Conservation (phyloP, 2,329 filamentous ascomycete genomes). For the Shiraia bambusicola region DNA sequence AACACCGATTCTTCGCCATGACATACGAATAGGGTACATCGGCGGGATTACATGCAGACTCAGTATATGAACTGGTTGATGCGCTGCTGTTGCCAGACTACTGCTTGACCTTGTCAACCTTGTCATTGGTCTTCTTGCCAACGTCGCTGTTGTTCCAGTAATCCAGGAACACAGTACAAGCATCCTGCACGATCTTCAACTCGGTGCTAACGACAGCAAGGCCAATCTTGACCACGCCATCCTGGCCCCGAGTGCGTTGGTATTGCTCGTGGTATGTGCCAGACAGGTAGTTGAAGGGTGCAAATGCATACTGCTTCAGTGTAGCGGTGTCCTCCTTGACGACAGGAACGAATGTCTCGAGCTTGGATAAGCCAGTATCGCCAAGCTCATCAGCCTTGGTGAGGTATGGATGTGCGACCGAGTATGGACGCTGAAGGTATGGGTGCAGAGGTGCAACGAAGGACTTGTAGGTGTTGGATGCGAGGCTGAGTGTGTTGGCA, state of each 20-base stretch:
- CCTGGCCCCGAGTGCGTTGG: slow-evolving; percentile 40
- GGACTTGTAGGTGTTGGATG: slow-evolving; percentile 72
- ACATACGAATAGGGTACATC: too few species aligned
- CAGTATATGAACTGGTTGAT: too few species aligned
- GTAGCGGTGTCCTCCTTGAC: slow-evolving; percentile 54
- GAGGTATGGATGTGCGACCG: slow-evolving; percentile 82
- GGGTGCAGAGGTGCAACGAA: slow-evolving; percentile 77
- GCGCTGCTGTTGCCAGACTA: slow-evolving; percentile 10
- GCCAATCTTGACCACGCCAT: slow-evolving; percentile 39
- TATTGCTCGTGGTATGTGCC: slow-evolving; percentile 44
- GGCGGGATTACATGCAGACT: too few species aligned
- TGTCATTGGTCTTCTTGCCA: slow-evolving; percentile 32
- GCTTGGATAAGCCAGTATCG: slow-evolving; percentile 39
- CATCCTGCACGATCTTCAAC: slow-evolving; percentile 42
- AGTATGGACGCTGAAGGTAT: slow-evolving; percentile 76
- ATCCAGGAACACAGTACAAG: slow-evolving; percentile 28
- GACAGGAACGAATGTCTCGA: slow-evolving; percentile 44
- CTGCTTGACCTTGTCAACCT: slow-evolving; percentile 40
- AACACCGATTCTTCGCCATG: too few species aligned
- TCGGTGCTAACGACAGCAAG: slow-evolving; percentile 44
- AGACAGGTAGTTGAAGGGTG: slow-evolving; percentile 41
- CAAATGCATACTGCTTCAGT: slow-evolving; percentile 38
- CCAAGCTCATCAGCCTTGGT: slow-evolving; percentile 68
- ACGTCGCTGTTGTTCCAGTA: slow-evolving; percentile 39
- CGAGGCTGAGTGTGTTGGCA: slow-evolving; percentile 76